These are phyloP conservation scores for Pseudodiploospora longispora DNA, from an alignment of 2,329 filamentous ascomycete genomes.

Conservation along the genomic window DNA sequence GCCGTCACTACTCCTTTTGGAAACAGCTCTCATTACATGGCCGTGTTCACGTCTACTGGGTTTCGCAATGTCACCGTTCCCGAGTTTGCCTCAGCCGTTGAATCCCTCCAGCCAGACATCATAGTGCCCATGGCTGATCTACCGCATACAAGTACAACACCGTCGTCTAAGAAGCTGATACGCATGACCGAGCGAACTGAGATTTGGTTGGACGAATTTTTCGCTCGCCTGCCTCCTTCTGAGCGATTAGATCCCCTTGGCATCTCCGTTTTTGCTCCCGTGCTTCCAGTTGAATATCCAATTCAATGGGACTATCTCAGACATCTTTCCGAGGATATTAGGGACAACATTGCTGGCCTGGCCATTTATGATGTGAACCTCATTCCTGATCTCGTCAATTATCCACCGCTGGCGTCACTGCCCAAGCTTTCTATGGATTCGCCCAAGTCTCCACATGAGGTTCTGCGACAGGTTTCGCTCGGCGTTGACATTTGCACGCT, in stretches of 20 bases:
- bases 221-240: constrained; percentile 28
- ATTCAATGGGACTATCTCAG: constrained; percentile 76
- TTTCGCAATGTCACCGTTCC: constrained; percentile 63
- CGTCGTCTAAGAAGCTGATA: constrained; percentile 63
- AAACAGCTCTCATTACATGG: constrained; percentile 63
- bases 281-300: constrained; percentile 67
- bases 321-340: constrained; percentile 57
- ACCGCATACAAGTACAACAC: constrained; percentile 34
- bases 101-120: constrained; percentile 69
- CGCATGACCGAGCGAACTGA: constrained; percentile 86
- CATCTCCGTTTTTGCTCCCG: constrained; percentile 50
- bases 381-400: constrained; percentile 54
- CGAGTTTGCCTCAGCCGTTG: constrained; percentile 59
- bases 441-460: constrained; percentile 62
- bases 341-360: constrained; percentile 53
- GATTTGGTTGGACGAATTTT: constrained; percentile 66
- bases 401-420: constrained; percentile 47
- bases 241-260: constrained; percentile 18
- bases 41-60: constrained; percentile 79
- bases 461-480: constrained; percentile 66
- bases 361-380: constrained; percentile 71
- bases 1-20: constrained; percentile 63
- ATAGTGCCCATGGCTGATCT: constrained; percentile 72
- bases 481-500: constrained; percentile 76
- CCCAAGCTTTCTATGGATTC: constrained; percentile 69